Conservation (phyloP, 2,329 filamentous ascomycete species). For the Botrytis byssoidea region DNA sequence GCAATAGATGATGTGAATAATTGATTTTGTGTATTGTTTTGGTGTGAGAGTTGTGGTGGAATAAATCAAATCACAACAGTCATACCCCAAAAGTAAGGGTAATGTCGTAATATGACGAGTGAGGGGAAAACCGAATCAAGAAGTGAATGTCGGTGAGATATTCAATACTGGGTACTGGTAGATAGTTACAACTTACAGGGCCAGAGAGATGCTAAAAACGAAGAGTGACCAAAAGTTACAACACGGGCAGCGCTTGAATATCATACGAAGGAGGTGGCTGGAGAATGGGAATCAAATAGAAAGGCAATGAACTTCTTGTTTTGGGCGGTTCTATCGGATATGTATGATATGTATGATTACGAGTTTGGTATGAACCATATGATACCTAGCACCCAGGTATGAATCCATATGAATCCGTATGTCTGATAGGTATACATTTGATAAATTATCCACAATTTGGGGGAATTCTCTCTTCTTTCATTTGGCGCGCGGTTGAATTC, state of each 20-base stretch:
- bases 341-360: background rate
- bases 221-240: background rate
- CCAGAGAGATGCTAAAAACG: background rate
- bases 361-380: background rate
- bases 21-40: conserved; percentile 1
- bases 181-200: conserved; percentile 15
- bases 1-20: background rate
- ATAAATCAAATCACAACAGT: conserved; percentile 7
- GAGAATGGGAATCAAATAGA: background rate
- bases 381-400: background rate
- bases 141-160: conserved; percentile 22
- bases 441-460: background rate
- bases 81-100: background rate
- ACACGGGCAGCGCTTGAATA: background rate
- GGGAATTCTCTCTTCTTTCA: background rate
- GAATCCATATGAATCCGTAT: background rate
- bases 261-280: background rate
- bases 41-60: background rate
- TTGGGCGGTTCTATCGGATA: conserved; percentile 4
- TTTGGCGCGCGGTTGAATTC: conserved; percentile 9
- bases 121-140: conserved; percentile 8
- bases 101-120: conserved; percentile 15
- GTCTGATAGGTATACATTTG: background rate
- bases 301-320: background rate
- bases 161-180: background rate